A percentile compares a stretch with the other conserved stretches of the same genome.
Conservation (phyloP, 257 asterid species). For the Gentiana straminea region DNA sequence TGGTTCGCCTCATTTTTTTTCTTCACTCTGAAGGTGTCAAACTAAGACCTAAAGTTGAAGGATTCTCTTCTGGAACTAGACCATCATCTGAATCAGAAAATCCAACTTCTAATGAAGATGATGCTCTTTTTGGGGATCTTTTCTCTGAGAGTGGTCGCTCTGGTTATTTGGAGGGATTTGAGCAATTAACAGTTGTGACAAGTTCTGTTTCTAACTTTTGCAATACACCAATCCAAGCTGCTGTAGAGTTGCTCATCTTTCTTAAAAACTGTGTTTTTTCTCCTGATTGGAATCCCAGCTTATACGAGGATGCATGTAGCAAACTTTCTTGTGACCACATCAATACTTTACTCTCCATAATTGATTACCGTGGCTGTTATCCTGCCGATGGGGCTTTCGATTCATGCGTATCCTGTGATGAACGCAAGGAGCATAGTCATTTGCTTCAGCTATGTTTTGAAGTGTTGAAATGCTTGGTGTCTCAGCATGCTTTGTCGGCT, state of each 20-base stretch:
- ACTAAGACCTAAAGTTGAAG: constrained; percentile 62
- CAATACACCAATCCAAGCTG: constrained; percentile 79
- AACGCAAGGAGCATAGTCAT: constrained; percentile 50
- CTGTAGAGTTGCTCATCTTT: constrained; percentile 55
- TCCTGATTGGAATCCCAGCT: constrained; percentile 55
- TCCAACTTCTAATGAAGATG: constrained; percentile 74
- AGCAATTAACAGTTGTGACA: constrained; percentile 48
- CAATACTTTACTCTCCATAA: constrained; percentile 51
- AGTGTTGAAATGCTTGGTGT: constrained; percentile 56
- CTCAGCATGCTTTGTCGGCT: constrained; percentile 44
- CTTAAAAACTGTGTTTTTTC: constrained; percentile 51
- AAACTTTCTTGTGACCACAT: constrained; percentile 51
- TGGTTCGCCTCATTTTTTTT: constrained; percentile 55
- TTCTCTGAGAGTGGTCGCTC: constrained; percentile 94
- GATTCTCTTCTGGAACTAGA: constrained; percentile 57
- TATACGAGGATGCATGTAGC: constrained; percentile 52
- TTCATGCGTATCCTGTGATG: constrained; percentile 27
- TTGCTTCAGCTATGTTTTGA: constrained; percentile 62
- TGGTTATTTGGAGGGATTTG: constrained; percentile 72
- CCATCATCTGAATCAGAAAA: constrained; percentile 74
- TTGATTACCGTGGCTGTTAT: constrained; percentile 38
- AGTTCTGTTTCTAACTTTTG: constrained; percentile 41
- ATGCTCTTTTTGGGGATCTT: constrained; percentile 97
- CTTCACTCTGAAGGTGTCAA: constrained; percentile 83
- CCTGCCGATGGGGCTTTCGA: constrained; percentile 47